These are phyloP conservation scores for Russula ochroleuca DNA, from an alignment of 768 basidiomycete species.

Conservation along the genomic window DNA sequence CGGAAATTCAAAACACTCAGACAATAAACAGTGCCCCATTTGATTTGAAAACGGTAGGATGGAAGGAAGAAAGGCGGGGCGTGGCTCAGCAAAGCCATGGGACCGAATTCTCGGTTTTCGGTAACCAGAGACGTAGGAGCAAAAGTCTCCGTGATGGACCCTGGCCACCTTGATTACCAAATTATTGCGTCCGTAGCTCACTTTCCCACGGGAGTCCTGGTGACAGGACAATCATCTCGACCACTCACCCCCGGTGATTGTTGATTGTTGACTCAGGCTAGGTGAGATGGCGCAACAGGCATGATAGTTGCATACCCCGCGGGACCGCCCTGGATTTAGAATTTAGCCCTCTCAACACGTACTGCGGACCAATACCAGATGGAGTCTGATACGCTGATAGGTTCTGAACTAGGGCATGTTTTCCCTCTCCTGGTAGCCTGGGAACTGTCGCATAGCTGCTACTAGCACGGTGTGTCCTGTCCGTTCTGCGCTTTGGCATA, in stretches of 20 bases:
- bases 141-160: constrained; percentile 12
- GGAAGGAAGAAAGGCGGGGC: constrained; percentile 10
- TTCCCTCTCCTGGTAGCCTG: constrained; percentile 7
- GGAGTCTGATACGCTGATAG: constrained; percentile 8
- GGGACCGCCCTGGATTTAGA: background rate
- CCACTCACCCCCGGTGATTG: background rate
- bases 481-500: background rate
- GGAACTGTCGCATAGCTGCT: constrained; percentile 3
- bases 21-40: constrained; percentile 23
- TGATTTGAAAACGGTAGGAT: constrained; percentile 17
- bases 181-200: background rate
- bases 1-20: constrained; percentile 16
- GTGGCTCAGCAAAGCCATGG: background rate
- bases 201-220: background rate
- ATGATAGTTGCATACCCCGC: background rate
- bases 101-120: constrained; percentile 18
- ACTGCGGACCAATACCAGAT: constrained; percentile 2
- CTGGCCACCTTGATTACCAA: constrained; percentile 7
- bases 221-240: background rate
- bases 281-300: background rate
- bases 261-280: background rate
- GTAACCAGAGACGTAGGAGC: constrained; percentile 9
- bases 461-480: background rate
- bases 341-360: background rate
- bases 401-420: background rate